Evolutionary conservation across 768 basidiomycete genomes (phyloP).

Genomic region (Suillus hirtellus): DNA sequence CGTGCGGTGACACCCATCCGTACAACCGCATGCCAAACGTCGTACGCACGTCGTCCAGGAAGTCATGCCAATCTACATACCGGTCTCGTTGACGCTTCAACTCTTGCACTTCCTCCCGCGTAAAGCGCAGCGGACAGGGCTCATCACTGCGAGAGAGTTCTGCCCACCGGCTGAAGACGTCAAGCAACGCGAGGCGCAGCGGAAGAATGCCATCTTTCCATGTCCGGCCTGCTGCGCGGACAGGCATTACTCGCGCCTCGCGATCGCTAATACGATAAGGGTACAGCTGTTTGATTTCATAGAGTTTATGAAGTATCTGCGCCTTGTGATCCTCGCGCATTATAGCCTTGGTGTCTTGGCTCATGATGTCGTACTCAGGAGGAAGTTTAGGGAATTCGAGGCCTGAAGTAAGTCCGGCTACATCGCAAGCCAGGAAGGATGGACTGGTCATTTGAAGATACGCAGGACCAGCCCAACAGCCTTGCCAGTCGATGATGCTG

Average conservation of each 20-base stretch:
- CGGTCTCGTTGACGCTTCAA: slow-evolving; percentile 17
- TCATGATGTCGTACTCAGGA: slow-evolving; percentile 15
- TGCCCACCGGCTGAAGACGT: slow-evolving; percentile 15
- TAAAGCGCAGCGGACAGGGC: slow-evolving; percentile 19
- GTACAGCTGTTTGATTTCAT: slow-evolving; percentile 20
- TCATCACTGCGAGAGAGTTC: slow-evolving; percentile 14
- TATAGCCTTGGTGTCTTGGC: slow-evolving; percentile 11
- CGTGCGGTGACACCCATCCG: slow-evolving; percentile 19
- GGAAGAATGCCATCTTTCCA: slow-evolving; percentile 21
- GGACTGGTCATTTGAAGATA: slow-evolving; percentile 19
- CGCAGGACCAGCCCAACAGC: slow-evolving; percentile 19
- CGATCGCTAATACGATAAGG: slow-evolving; percentile 17
- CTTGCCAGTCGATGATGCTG: slow-evolving; percentile 34
- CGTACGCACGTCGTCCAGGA: slow-evolving; percentile 17
- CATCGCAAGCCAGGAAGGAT: slow-evolving; percentile 13
- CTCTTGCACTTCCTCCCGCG: slow-evolving; percentile 15
- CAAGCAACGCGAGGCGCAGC: slow-evolving; percentile 17
- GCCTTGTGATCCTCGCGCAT: slow-evolving; percentile 16
- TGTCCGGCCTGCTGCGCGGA: slow-evolving; percentile 19
- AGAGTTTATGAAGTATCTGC: slow-evolving; percentile 19
- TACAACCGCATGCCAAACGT: slow-evolving; percentile 19
- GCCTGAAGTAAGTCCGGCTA: slow-evolving; percentile 10
- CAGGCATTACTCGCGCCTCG: slow-evolving; percentile 17
- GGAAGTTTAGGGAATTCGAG: slow-evolving; percentile 19
- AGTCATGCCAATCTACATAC: slow-evolving; percentile 20